Evolutionary conservation across 345 rosid species (phyloP).

Genomic region (Melaleuca quinquenervia): DNA sequence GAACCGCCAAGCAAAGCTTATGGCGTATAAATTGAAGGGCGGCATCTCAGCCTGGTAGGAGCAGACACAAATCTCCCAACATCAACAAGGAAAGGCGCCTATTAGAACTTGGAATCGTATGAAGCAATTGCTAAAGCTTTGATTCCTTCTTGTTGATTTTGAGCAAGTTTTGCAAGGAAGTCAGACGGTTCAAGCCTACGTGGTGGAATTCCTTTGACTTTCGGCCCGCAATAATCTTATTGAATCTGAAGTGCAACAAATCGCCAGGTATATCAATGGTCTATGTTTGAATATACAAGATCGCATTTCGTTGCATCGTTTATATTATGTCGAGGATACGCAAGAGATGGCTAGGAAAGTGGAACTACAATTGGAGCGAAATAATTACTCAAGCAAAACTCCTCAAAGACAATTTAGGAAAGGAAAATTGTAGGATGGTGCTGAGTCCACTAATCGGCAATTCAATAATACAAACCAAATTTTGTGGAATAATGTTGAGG

Average conservation of each 20-base stretch:
- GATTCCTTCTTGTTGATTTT: background rate
- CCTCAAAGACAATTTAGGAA: too few relatives aligned
- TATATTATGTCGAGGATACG: background rate
- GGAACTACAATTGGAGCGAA: background rate
- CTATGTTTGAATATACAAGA: background rate
- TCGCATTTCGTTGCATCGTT: background rate
- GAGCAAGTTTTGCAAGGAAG: background rate
- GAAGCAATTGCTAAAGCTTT: background rate
- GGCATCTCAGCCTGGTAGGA: conserved; percentile 5
- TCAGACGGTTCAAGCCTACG: background rate
- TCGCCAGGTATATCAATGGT: background rate
- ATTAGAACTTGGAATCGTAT: background rate
- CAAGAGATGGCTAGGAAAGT: background rate
- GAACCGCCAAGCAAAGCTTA: background rate
- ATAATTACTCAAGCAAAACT: too few relatives aligned
- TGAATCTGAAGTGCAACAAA: background rate
- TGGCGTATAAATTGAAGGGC: background rate
- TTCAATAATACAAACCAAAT: background rate
- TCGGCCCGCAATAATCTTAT: background rate
- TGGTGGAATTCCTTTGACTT: background rate
- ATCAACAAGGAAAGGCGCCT: background rate
- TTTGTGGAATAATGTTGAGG: background rate
- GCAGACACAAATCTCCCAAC: background rate
- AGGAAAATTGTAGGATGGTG: too few relatives aligned
- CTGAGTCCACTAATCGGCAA: background rate